Evolutionary conservation across 805 yeast genomes (phyloP).

Genomic region (Candida succiphila): DNA sequence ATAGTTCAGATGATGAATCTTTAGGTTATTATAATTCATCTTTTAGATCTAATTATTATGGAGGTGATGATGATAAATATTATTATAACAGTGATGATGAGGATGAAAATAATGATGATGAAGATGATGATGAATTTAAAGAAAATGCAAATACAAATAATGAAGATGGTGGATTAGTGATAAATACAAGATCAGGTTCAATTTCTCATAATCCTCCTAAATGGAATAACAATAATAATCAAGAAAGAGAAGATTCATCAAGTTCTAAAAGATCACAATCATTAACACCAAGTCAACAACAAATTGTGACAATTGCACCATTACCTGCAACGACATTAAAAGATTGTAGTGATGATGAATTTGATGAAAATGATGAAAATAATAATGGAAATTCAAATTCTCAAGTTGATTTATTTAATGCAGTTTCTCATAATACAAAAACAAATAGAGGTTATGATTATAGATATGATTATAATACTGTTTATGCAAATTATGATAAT

Average conservation of each 20-base stretch:
- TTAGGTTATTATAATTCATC: conserved; percentile 11
- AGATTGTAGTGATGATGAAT: conserved; percentile 54
- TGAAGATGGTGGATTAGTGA: conserved; percentile 17
- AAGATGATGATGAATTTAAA: conserved; percentile 10
- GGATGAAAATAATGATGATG: conserved; percentile 10
- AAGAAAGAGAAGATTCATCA: conserved; percentile 5
- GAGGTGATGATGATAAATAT: conserved; percentile 10
- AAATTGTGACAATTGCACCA: conserved; percentile 53
- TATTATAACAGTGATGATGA: not conserved
- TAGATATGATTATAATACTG: conserved; percentile 73
- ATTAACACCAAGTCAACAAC: not conserved
- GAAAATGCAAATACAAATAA: conserved; percentile 17
- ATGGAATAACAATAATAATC: conserved; percentile 2
- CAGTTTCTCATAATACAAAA: conserved; percentile 63
- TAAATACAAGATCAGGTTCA: conserved; percentile 7
- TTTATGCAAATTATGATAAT: conserved; percentile 14
- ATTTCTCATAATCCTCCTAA: conserved; percentile 20
- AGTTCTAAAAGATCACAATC: conserved; percentile 3
- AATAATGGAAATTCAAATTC: conserved; percentile 14
- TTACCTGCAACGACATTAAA: conserved; percentile 84
- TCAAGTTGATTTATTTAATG: conserved; percentile 26
- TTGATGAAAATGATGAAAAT: conserved; percentile 43
- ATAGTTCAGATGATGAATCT: conserved; percentile 7
- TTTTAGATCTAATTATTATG: conserved; percentile 9
- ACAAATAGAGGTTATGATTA: conserved; percentile 70